These are phyloP conservation scores for Saccharomycopsis microspora DNA, from an alignment of 805 yeast species.

Conservation along the genomic window DNA sequence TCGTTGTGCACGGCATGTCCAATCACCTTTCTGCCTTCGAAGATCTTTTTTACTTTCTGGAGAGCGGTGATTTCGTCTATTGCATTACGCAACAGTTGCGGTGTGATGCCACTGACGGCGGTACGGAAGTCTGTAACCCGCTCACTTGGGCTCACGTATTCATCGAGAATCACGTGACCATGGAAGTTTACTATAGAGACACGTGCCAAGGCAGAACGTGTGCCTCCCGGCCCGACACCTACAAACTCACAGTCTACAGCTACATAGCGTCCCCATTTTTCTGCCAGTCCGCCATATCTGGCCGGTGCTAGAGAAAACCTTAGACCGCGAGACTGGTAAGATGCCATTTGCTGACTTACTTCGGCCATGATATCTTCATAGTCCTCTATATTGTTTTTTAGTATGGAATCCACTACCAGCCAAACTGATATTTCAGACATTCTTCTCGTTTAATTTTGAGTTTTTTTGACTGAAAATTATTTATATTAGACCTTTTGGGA, in stretches of 20 bases:
- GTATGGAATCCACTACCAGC: too few relatives aligned
- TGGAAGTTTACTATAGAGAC: slow-evolving; percentile 79
- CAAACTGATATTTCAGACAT: too few relatives aligned
- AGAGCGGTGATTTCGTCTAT: slow-evolving; percentile 60
- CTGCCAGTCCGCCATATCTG: neutral
- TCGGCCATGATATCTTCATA: too few relatives aligned
- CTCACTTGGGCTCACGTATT: slow-evolving; percentile 65
- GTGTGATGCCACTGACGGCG: slow-evolving; percentile 79
- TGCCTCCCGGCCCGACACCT: slow-evolving; percentile 72
- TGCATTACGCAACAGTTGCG: slow-evolving; percentile 59
- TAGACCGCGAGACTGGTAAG: too few relatives aligned
- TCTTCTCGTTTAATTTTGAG: too few relatives aligned
- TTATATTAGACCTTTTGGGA: too few relatives aligned
- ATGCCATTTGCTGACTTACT: too few relatives aligned
- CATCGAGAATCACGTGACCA: slow-evolving; percentile 63
- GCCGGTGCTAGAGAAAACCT: too few relatives aligned
- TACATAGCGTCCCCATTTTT: slow-evolving; percentile 46
- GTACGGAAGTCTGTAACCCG: slow-evolving; percentile 86
- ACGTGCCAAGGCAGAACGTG: slow-evolving; percentile 45
- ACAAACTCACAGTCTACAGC: slow-evolving; percentile 94
- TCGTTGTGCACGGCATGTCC: slow-evolving; percentile 86
- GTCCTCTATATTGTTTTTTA: too few relatives aligned
- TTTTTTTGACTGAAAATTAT: too few relatives aligned
- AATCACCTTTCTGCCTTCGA: slow-evolving; percentile 49
- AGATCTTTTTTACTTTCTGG: slow-evolving; percentile 35